Evolutionary conservation across 371 early-diverging fungal species (phyloP).

Genomic region (Fennellomyces sp.): DNA sequence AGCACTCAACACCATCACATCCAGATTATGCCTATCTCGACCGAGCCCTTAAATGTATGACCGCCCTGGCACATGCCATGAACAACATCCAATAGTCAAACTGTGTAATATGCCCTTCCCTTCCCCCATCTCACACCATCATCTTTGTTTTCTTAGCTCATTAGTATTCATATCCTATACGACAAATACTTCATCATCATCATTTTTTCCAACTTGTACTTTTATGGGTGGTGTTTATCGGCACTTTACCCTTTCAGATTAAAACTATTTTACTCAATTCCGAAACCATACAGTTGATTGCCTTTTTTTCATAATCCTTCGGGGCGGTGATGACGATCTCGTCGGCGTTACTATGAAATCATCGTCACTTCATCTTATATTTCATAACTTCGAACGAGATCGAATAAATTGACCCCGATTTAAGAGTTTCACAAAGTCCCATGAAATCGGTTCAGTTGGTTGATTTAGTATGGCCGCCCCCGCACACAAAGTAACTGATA

Average conservation of each 20-base stretch:
- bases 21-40: slow-evolving; percentile 38
- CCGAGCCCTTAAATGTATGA: slow-evolving; percentile 35
- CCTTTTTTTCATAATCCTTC: too few relatives aligned
- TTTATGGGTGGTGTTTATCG: neutral
- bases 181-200: neutral
- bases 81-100: neutral
- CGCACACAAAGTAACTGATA: too few relatives aligned
- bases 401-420: too few relatives aligned
- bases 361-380: too few relatives aligned
- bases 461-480: too few relatives aligned
- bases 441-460: too few relatives aligned
- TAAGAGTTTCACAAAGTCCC: too few relatives aligned
- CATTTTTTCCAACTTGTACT: neutral
- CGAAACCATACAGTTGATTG: too few relatives aligned
- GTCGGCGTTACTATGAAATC: too few relatives aligned
- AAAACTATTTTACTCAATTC: too few relatives aligned
- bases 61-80: slow-evolving; percentile 40
- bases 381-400: too few relatives aligned
- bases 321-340: too few relatives aligned
- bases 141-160: neutral
- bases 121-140: neutral
- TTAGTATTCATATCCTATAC: neutral
- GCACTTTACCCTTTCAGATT: neutral
- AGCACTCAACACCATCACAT: slow-evolving; percentile 34
- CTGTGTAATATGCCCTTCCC: neutral